Evolutionary conservation across 495 filamentous ascomycete genomes (phyloP), one percentile per base, ranked within the genome.

Genomic region (Haplographium delicatum): DNA sequence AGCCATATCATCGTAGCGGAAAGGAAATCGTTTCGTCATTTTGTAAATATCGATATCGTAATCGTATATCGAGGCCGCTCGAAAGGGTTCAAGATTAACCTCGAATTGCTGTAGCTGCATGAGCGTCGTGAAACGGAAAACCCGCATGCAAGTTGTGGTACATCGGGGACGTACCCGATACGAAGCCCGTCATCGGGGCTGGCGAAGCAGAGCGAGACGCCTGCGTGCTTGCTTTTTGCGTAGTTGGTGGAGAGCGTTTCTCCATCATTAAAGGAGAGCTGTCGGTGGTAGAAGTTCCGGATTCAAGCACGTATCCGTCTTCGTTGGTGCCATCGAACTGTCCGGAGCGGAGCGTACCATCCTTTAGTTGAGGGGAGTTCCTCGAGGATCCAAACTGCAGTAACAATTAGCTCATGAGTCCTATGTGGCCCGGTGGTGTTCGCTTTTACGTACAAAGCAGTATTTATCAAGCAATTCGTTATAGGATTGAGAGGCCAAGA

Each of bases 381-480:
- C 56, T 60, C 34, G 38, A 52, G 18, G 60, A 63, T 46, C 60
- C 60, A 61, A 63, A 63, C 60, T 63, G 48, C 24, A 56, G 24
- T 30, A 51, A 43, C 28, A 16, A 33, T 57, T 51, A 63, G 63
- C 60, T 44, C 48, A 53, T 2, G 19, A 10, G 23, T 42, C 34
- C 44, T 53, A 30, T 20, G 50, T 25, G 15, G 44, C 31, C 51
- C 53, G 54, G 56, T 55, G 56, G 47, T 59, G 56, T 53, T 58
- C 58, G 55, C 66, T 56, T 51, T 55, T 73, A 94, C 90, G 80
- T 88, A 96, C 91, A 78, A 95, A 96, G 76, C 93, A 98, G 71
- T 95, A 98, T 69, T 94, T 95, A 73, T 95, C 87, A 61, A 98
- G 80, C 50, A 98, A 75, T 66, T 98, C 93, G 63, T 89, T 83